Conservation (phyloP, 164 flowering plant species). For the Nymphaea colorata region DNA sequence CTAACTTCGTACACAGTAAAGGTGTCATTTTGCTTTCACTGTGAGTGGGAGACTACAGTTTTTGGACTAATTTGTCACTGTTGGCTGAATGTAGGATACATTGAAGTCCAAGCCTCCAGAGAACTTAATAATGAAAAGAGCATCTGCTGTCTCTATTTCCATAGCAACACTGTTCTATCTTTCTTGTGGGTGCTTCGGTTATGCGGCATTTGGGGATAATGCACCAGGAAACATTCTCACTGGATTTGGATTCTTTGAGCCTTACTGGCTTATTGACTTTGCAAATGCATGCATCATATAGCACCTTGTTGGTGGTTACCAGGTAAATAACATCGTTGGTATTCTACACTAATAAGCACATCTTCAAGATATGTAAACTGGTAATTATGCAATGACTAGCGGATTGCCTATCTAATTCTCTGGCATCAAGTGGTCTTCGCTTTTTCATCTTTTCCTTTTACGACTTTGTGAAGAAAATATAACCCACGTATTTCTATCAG, state of each 20-base stretch:
- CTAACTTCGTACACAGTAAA: neutral
- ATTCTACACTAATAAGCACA: too few relatives aligned
- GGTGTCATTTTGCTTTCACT: too few relatives aligned
- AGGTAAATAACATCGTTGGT: slow-evolving; percentile 22
- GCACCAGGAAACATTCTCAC: slow-evolving; percentile 59
- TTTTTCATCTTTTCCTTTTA: too few relatives aligned
- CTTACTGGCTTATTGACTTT: slow-evolving; percentile 49
- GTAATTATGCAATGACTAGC: too few relatives aligned
- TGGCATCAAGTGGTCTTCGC: too few relatives aligned
- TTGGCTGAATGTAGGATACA: slow-evolving; percentile 23
- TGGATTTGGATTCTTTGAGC: slow-evolving; percentile 52
- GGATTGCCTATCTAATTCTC: too few relatives aligned
- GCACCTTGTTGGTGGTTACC: slow-evolving; percentile 64
- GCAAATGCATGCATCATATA: slow-evolving; percentile 51
- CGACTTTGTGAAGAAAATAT: too few relatives aligned
- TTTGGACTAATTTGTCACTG: too few relatives aligned
- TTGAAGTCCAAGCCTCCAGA: slow-evolving; percentile 43
- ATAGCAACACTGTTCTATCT: slow-evolving; percentile 44
- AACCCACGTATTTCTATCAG: too few relatives aligned
- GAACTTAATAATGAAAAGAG: slow-evolving; percentile 45
- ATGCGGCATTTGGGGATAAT: slow-evolving; percentile 52
- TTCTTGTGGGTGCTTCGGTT: slow-evolving; percentile 54
- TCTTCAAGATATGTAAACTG: too few relatives aligned
- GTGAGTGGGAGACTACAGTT: too few relatives aligned
- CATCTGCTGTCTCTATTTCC: slow-evolving; percentile 17